Base-by-base conservation (phyloP, 208 protist species). In the Leishmania gerbilli region DNA sequence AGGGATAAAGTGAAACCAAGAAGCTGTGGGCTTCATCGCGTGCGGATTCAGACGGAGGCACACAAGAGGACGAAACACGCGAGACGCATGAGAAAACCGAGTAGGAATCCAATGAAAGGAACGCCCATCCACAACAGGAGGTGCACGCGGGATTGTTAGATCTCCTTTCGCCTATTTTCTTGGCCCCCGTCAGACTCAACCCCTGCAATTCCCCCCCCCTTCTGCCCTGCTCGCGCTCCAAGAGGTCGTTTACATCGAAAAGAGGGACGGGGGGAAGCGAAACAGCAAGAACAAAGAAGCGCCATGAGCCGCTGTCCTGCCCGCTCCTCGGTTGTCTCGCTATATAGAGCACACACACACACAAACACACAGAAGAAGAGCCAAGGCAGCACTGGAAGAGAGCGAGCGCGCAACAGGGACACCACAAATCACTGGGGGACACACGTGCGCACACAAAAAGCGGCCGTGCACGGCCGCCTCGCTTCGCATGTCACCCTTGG, bases 401-500 rank as follows among this genome's bases (percentile, higher is more conserved):
- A 49, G 9, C 9, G 45, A 9, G 8, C 8, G 45, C 7, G 45
- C 45, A 9, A 49, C 6, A 51, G 11, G 24, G 60, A 2, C 9
- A 69, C 37, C 64, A 51, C 6, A 49, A 49, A 49, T 74, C n/a
- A 40, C 3, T 27, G 19, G 27, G 40, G 2, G 27, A 19, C 27
- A 4, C 21, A 65, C 27, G 27, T 13, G 45, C 8, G 45, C 45
- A 49, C 45, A 49, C 45, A 2, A 49, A 49, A 49, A 40, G 27
- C 21, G 11, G 37, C 34, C 2, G 34, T 45, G 31, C 67, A 21
- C 40, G 24, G 34, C 5, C 19, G 68, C 21, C n/a, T 56, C n/a
- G 8, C 27, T 56, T 75, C 17, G 13, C 15, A 34, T 34, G 55
- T 74, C 60, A 85, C 24, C 74, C 47, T 24, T 87, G 82, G 77